Base-by-base conservation (phyloP, 2,329 filamentous ascomycete species). In the Colletotrichum godetiae region DNA sequence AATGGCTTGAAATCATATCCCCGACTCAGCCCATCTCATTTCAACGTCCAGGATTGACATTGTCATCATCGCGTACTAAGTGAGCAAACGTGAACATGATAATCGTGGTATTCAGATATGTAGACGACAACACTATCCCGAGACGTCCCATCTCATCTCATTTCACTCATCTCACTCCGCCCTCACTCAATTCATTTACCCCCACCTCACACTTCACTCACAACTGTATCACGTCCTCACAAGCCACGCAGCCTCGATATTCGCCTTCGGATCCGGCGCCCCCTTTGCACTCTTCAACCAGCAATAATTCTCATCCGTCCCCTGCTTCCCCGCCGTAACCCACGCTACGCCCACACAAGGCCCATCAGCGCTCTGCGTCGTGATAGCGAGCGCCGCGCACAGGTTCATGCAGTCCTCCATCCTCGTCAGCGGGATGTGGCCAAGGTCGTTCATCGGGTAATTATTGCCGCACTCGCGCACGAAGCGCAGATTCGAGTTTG, bases 371-470 rank as follows among this genome's bases (percentile, higher is more conserved):
- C 75, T 75, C 56, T 75, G 76, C 1, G 75, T 75, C 46, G 74
- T 75, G 4, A 75, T 52, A 72, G 75, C 72, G 13, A 77, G 74
- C 29, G 75, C 72, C 8, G 76, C 77, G 59, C 77, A 78, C 24
- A 78, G 71, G 42, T 65, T 60, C 12, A 78, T 66, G 73, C 77
- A 78, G 67, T 78, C 76, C 19, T 60, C 62, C 75, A 78, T 78
- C 29, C 66, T 64, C 4, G 74, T 37, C 60, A 75, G 62, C 35
- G 77, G 77, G n/a, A 78, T 63, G 6, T 59, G 12, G 19, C 72
- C 77, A 46, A 77, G 53, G 66, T 78, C 76, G 67, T 68, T 70
- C 46, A 42, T 49, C 0, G 73, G 42, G 35, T 73, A 75, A 73
- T 78, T 76, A 49, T 69, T 72, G 49, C 73, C 73, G 49, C 77